Base-by-base conservation (phyloP, 257 asterid genomes). In the Scutellaria barbata region DNA sequence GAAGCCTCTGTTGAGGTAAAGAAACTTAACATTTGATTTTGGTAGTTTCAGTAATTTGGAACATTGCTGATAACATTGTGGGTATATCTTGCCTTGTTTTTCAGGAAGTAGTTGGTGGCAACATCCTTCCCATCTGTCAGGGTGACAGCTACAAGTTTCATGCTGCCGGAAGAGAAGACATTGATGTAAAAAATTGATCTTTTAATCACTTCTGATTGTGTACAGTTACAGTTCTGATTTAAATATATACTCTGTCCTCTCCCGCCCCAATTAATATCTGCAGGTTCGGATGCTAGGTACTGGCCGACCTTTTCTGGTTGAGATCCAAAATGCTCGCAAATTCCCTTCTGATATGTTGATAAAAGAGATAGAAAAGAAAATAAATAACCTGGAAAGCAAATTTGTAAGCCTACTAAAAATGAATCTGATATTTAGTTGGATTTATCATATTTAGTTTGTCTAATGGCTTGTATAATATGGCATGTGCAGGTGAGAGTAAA, bases 111-210 rank as follows among this genome's bases (percentile, higher is more conserved):
- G 66, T 94, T 12, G 97, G 97, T 56, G 85, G 86, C 81, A 80
- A 77, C 74, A 81, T 91, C 75, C 97, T 94, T 83, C 96, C 96
- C 53, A 75, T 89, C 48, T 88, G 88, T 80, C 80, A 78, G 77
- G 99, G 96, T 59, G 96, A 94, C 71, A 80, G 73, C 40, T 94
- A 88, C 78, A 94, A 94, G 85, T 94, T 94, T 75, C 99, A 94
- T 74, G 99, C 99, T 73, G 97, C 99, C 5, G 99, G 99, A 66
- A 86, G 99, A 84, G 99, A 94, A 87, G 99, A 94, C 80, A 94
- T 94, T 77, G 97, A 94, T 82, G 99, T 94, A 85, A 48, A 68
- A 42, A 45, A 72, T 70, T 73, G 30, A 39, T 68, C 61, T 67
- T 55, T 58, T 40, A 62, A 20, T 46, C 55, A 61, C 73, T 63